Evolutionary conservation across 2,329 filamentous ascomycete species (phyloP), one percentile per base, ranked within the genome.

Genomic region (Drechslerella dactyloides): DNA sequence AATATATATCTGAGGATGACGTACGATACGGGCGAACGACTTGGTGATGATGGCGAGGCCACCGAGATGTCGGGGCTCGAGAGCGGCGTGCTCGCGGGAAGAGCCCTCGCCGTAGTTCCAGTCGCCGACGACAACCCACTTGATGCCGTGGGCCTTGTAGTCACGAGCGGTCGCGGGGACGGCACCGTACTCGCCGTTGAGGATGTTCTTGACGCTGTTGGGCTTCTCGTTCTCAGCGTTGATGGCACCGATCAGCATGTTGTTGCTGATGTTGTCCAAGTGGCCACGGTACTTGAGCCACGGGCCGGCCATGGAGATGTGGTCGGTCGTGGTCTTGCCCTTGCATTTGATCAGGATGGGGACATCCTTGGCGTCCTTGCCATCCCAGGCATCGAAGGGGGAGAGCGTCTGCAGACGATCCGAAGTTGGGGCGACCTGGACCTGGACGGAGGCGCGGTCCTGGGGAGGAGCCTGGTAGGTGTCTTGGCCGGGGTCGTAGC

Each of bases 241-340:
- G 83, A 92, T 91, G 78, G 94, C 94, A 84, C 93, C 93, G 78
- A 97, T 97, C 81, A 97, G 83, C 91, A 97, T 96, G 87, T 97
- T 97, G 88, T 97, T 97, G 80, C 93, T 97, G 84, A 97, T 97
- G 87, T 97, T 97, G 87, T 97, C 93, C 78, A 97, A 86, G 81
- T 97, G 93, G 74, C 93, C 93, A 86, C 93, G 91, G 87, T 97
- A 97, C 86, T 97, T 97, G 81, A 97, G 85, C 93, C 93, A 96
- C 74, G 93, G 92, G 76, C 93, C 92, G 76, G 92, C 93, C 91
- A 96, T 96, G 74, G 92, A 96, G 82, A 96, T 96, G 84, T 96
- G 92, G 80, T 96, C 93, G 75, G 93, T 96, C 75, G 93, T 97
- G 75, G 92, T 96, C 88, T 97, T 97, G 82, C 93, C 93, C 82